Evolutionary conservation across 257 asterid genomes (phyloP).

Genomic region (Fraxinus americana): DNA sequence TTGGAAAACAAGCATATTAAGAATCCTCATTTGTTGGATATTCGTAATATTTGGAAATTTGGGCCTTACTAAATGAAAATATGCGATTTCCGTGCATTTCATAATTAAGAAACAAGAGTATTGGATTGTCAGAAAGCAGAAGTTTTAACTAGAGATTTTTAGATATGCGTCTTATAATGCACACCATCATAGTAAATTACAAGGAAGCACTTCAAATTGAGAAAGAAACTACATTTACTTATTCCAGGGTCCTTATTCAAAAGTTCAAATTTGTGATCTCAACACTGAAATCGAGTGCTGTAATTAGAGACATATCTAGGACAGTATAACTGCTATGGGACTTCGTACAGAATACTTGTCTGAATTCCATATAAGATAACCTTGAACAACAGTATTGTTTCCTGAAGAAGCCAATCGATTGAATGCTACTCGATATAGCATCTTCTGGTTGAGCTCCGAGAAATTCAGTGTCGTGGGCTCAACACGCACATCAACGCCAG

Average conservation of each 20-base stretch:
- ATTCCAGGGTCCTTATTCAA: too few relatives aligned
- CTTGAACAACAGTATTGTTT: constrained; percentile 6
- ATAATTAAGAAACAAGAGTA: background rate
- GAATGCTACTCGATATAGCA: constrained; percentile 30
- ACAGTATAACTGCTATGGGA: background rate
- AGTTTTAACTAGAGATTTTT: background rate
- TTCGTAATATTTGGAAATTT: too few relatives aligned
- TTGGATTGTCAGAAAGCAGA: background rate
- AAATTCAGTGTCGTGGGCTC: constrained; percentile 21
- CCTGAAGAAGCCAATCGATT: background rate
- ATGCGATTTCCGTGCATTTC: too few relatives aligned
- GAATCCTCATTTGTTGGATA: too few relatives aligned
- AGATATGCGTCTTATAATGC: too few relatives aligned
- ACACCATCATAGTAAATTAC: too few relatives aligned
- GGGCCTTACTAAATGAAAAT: too few relatives aligned
- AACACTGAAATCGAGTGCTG: too few relatives aligned
- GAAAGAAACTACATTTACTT: background rate
- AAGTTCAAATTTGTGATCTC: background rate
- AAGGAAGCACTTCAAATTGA: background rate
- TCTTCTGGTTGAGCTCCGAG: constrained; percentile 23
- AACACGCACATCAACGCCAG: constrained; percentile 20
- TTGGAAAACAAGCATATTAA: too few relatives aligned
- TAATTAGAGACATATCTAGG: background rate
- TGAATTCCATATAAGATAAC: constrained; percentile 2
- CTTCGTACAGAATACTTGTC: constrained; percentile 6